Evolutionary conservation across 768 basidiomycete genomes (phyloP), one percentile per base, ranked within the genome.

Genomic region (Boletus edulis): DNA sequence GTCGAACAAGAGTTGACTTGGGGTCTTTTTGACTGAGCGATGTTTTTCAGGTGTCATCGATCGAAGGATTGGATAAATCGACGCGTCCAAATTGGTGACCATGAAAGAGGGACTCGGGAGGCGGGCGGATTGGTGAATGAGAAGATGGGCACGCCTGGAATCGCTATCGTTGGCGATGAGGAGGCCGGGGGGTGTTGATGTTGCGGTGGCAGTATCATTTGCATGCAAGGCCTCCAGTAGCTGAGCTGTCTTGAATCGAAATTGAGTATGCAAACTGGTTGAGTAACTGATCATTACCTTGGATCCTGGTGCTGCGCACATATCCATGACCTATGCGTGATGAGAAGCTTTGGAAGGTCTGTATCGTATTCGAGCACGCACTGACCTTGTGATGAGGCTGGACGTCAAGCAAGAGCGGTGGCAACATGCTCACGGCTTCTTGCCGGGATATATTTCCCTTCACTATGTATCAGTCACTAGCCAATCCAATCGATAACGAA

Each of bases 341-440:
- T 46, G 43, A 53, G 38, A 53, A 37, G 2, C 22, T 22, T 18
- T 27, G 29, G 35, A n/a, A 52, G 39, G n/a, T n/a, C 37, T 18
- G 43, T 22, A 22, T 45, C 4, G 37, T 22, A 43, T 12, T 42
- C 34, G 49, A 46, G 9, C 39, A n/a, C 29, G 11, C 12, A 73
- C 79, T 48, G 65, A 85, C 89, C 63, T 76, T 78, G 69, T 98
- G 96, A 67, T 97, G 89, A 0, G 97, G 92, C 64, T 91, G 78
- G n/a, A 98, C 92, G 52, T 94, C 91, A 34, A 99, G 82, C 62
- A 98, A 86, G 3, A 99, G 81, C 1, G 97, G 96, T 6, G 97
- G 97, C n/a, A 99, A 77, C 97, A 99, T 99, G 68, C 93, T 96
- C 54, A 99, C 97, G 17, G 93, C 94, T 72, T 99, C 97, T 71